These are phyloP conservation scores for Melaleuca quinquenervia DNA, from an alignment of 345 rosid species.

Conservation along the genomic window DNA sequence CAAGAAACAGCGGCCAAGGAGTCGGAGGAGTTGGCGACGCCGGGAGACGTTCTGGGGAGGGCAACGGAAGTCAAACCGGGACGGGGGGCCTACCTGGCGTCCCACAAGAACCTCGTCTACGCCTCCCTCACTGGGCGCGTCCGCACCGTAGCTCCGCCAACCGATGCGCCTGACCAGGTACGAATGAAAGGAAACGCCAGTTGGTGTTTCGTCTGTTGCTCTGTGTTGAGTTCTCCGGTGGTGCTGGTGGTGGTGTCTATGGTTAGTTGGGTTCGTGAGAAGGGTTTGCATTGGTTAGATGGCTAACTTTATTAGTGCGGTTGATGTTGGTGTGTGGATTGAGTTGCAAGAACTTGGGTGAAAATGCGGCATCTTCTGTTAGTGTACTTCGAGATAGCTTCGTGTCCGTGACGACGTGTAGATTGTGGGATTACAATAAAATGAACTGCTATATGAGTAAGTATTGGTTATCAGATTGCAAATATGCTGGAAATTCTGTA, in stretches of 20 bases:
- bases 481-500: neutral
- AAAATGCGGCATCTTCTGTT: neutral
- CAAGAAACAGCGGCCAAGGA: conserved; percentile 11
- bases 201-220: neutral
- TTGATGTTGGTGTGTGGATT: neutral
- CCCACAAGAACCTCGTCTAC: conserved; percentile 49
- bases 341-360: neutral
- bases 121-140: conserved; percentile 70
- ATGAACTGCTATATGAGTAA: neutral
- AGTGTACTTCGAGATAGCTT: neutral
- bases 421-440: neutral
- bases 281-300: neutral
- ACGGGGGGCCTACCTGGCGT: conserved; percentile 59
- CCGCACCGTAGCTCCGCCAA: conserved; percentile 33
- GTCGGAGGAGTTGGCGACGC: conserved; percentile 52
- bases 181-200: neutral
- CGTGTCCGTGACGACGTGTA: neutral
- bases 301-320: neutral
- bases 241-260: neutral
- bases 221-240: neutral
- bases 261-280: neutral
- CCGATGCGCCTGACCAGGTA: conserved; percentile 72
- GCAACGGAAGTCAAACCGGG: conserved; percentile 57
- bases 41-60: conserved; percentile 72
- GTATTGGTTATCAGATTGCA: neutral